Percentiles rank a stretch among this genome's conserved stretches.
phyloP scores from a whole-genome alignment of 2,329 filamentous ascomycete genomes.

The Clarireedia sp. region DNA sequence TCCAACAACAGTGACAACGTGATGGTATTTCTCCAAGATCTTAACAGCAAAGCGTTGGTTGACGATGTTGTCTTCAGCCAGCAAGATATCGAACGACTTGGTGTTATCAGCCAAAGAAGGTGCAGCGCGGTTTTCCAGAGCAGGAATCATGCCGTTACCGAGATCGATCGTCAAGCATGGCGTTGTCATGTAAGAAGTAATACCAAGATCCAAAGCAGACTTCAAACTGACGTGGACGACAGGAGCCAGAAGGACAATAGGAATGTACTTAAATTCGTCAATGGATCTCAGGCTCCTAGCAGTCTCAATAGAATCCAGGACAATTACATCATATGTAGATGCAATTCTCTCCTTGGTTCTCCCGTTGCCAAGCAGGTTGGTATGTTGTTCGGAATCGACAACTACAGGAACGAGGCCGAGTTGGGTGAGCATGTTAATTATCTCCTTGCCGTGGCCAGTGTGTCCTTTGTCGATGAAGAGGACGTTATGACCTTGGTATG shows the following conservation, averaged over 20 bases:
- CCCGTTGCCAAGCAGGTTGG: conserved; percentile 39
- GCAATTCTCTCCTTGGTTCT: conserved; percentile 37
- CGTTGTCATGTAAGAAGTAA: conserved; percentile 98
- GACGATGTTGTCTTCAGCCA: conserved; percentile 95
- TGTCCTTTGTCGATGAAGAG: conserved; percentile 90
- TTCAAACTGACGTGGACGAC: conserved; percentile 87
- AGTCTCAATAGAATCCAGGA: conserved; percentile 88
- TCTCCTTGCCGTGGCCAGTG: conserved; percentile 67
- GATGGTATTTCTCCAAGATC: conserved; percentile 95
- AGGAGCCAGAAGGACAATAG: conserved; percentile 85
- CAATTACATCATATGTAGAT: conserved; percentile 77
- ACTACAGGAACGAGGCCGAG: conserved; percentile 77
- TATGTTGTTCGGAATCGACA: conserved; percentile 69
- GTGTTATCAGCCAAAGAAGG: conserved; percentile 89
- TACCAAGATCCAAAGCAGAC: conserved; percentile 86
- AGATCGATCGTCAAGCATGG: conserved; percentile 91
- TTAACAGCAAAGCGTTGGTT: conserved; percentile 95
- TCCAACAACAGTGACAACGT: conserved; percentile 84
- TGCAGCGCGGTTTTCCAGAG: conserved; percentile 85
- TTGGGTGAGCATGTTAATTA: conserved; percentile 67
- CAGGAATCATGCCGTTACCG: conserved; percentile 92
- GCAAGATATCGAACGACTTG: conserved; percentile 87
- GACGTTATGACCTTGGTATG: conserved; percentile 89
- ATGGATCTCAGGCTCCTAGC: conserved; percentile 78
- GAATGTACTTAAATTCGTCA: conserved; percentile 96